These are phyloP conservation scores for Sonneratia caseolaris DNA, from an alignment of 345 rosid species.

Conservation along the genomic window DNA sequence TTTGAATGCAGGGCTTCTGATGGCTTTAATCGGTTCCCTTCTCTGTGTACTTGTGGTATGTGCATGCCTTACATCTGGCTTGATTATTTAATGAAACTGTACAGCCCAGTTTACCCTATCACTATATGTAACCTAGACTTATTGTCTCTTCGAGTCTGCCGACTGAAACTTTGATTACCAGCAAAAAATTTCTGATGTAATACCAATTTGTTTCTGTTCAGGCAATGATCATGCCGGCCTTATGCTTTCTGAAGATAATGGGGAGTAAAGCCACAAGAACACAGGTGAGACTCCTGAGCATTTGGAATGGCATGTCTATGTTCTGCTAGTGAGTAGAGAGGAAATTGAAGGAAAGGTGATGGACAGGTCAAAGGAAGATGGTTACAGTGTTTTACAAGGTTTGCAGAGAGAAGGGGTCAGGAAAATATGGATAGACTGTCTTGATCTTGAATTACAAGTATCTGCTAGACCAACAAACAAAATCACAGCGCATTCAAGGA, in stretches of 20 bases:
- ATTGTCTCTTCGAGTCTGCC: too few relatives aligned
- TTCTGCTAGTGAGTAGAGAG: not conserved
- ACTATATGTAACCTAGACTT: not conserved
- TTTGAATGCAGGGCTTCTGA: slow-evolving; percentile 53
- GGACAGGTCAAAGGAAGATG: not conserved
- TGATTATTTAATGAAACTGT: not conserved
- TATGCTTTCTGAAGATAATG: slow-evolving; percentile 67
- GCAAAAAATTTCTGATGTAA: not conserved
- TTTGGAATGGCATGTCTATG: not conserved
- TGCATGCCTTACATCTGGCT: slow-evolving; percentile 1
- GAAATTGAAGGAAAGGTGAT: not conserved
- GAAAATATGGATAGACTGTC: not conserved
- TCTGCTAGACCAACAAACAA: too few relatives aligned
- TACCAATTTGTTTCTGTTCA: slow-evolving; percentile 18
- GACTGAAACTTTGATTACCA: too few relatives aligned
- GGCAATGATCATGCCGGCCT: slow-evolving; percentile 71
- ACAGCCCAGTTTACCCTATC: not conserved
- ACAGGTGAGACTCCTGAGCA: slow-evolving; percentile 30
- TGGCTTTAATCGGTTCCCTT: slow-evolving; percentile 89
- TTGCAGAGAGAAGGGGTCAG: not conserved
- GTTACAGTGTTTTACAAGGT: too few relatives aligned
- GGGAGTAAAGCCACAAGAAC: slow-evolving; percentile 57
- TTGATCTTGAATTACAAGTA: not conserved
- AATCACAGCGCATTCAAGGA: too few relatives aligned
- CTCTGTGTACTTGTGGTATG: slow-evolving; percentile 77